Conservation (phyloP, 2,329 filamentous ascomycete genomes). For the Apiospora pterosperma region DNA sequence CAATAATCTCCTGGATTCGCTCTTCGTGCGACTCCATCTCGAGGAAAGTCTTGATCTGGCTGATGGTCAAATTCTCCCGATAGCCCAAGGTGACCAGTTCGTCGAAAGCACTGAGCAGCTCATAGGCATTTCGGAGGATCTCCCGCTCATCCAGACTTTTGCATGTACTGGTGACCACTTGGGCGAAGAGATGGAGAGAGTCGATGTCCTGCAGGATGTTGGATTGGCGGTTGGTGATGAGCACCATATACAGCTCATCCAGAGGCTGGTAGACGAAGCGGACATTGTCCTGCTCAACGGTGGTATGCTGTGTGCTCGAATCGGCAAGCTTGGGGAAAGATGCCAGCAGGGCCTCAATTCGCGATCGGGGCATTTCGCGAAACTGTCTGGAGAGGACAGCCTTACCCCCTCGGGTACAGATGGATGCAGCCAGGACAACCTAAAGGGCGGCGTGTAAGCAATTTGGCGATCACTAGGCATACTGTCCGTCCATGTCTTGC, state of each 20-base stretch:
- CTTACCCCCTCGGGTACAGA: conserved; percentile 98
- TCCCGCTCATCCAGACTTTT: conserved; percentile 94
- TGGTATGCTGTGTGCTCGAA: conserved; percentile 94
- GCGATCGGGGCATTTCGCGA: conserved; percentile 92
- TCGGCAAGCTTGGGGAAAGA: conserved; percentile 98
- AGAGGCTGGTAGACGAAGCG: conserved; percentile 99
- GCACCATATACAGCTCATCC: conserved; percentile 98
- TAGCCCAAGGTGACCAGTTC: conserved; percentile 96
- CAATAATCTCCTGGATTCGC: conserved; percentile 97
- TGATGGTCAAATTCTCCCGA: conserved; percentile 90
- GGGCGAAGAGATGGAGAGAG: conserved; percentile 94
- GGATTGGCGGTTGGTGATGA: conserved; percentile 98
- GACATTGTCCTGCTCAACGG: conserved; percentile 98
- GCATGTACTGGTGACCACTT: conserved; percentile 95
- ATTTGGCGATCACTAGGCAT: not conserved
- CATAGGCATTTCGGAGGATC: conserved; percentile 91
- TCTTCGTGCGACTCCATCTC: conserved; percentile 99
- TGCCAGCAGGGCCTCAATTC: conserved; percentile 93
- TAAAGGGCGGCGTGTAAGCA: conserved; percentile 34
- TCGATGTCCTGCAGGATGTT: conserved; percentile 99
- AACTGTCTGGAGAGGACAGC: conserved; percentile 97
- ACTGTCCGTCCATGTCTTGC: not conserved
- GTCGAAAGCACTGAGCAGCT: conserved; percentile 93
- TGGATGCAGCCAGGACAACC: conserved; percentile 98
- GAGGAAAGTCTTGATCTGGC: conserved; percentile 97